Evolutionary conservation across 352 stramenopile species (phyloP).

Genomic region (Pythium utonaiense): DNA sequence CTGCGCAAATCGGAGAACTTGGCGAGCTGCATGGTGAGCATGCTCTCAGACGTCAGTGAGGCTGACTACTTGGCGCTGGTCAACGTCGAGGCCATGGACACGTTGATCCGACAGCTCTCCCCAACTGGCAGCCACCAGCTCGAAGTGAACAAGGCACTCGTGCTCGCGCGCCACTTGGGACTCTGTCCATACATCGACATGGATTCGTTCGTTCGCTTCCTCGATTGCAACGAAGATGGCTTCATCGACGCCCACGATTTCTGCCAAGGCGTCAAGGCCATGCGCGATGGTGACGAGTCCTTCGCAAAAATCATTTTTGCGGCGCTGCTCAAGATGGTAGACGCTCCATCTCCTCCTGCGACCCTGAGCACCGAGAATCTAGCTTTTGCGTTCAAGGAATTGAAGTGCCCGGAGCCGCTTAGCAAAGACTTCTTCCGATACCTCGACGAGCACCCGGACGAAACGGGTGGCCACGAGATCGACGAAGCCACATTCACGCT

Average conservation of each 20-base stretch:
- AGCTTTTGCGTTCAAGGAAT: conserved; percentile 40
- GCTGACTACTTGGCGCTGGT: conserved; percentile 52
- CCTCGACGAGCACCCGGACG: conserved; percentile 35
- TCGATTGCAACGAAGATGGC: conserved; percentile 65
- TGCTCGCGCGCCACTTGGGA: conserved; percentile 51
- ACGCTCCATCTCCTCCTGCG: background rate
- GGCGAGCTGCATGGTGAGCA: conserved; percentile 53
- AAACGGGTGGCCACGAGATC: conserved; percentile 20
- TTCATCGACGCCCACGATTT: conserved; percentile 77
- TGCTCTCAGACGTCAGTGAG: conserved; percentile 53
- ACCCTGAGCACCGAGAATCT: conserved; percentile 35
- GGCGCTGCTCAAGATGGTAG: conserved; percentile 47
- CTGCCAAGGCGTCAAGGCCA: conserved; percentile 52
- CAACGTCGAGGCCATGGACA: conserved; percentile 54
- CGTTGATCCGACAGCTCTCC: conserved; percentile 64
- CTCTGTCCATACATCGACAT: conserved; percentile 66
- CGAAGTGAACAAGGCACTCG: conserved; percentile 40
- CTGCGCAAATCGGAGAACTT: conserved; percentile 78
- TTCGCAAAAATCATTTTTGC: conserved; percentile 67
- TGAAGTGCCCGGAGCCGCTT: conserved; percentile 57
- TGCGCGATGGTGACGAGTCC: conserved; percentile 47
- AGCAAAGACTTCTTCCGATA: conserved; percentile 62
- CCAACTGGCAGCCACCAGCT: conserved; percentile 45
- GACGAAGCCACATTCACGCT: conserved; percentile 39
- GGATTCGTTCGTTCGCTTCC: conserved; percentile 52